Percentiles rank a stretch among this genome's conserved stretches.
Conservation (phyloP, 2,329 filamentous ascomycete genomes). For the Myriosclerotinia curreyana region DNA sequence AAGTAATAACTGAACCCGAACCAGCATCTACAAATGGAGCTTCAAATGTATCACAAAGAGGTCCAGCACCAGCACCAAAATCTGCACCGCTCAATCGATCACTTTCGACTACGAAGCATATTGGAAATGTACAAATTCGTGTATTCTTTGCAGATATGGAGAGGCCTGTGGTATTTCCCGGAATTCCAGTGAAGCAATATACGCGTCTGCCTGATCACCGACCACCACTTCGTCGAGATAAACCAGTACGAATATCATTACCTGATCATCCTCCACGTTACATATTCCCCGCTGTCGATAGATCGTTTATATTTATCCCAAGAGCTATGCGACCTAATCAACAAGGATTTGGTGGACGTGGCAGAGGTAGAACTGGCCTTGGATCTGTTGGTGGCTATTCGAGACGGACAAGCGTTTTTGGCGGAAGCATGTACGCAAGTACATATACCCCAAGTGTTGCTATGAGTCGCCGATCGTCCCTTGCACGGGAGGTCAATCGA, state of each 20-base stretch:
- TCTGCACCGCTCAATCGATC: constrained; percentile 66
- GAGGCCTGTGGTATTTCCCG: constrained; percentile 66
- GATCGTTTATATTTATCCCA: constrained; percentile 98
- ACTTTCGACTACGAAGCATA: constrained; percentile 78
- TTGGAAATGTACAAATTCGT: constrained; percentile 81
- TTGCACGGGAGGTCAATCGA: constrained; percentile 63
- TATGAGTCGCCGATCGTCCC: constrained; percentile 84
- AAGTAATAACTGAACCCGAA: constrained; percentile 54
- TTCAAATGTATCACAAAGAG: constrained; percentile 38
- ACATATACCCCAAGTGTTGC: constrained; percentile 81
- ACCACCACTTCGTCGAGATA: constrained; percentile 89
- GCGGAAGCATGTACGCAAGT: constrained; percentile 64
- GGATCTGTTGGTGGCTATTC: constrained; percentile 66
- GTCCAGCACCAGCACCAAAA: constrained; percentile 47
- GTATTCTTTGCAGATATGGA: constrained; percentile 77
- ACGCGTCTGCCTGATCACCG: constrained; percentile 93
- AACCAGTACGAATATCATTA: constrained; percentile 90
- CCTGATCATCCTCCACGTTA: constrained; percentile 77
- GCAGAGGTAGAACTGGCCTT: constrained; percentile 70
- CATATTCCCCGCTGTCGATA: constrained; percentile 83
- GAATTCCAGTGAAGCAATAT: constrained; percentile 82
- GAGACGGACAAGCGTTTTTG: constrained; percentile 80
- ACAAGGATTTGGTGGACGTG: constrained; percentile 64
- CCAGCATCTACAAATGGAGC: constrained; percentile 40
- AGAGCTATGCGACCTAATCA: constrained; percentile 90